Conservation (phyloP, 345 rosid genomes). For the Eutrema yunnanense region DNA sequence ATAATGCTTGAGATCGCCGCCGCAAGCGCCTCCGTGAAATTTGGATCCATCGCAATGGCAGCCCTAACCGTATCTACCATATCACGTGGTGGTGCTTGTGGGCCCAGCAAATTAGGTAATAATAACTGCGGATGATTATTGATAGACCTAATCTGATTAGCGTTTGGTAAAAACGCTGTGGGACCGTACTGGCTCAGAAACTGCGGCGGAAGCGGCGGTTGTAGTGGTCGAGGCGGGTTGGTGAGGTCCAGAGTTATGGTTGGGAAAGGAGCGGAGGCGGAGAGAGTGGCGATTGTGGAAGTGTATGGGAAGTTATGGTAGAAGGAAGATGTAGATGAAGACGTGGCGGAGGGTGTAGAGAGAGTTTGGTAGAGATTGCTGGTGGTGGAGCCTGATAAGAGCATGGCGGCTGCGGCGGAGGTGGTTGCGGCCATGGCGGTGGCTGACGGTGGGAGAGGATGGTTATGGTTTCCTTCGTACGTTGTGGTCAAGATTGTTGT, state of each 20-base stretch:
- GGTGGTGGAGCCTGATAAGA: conserved; percentile 66
- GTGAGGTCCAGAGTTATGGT: conserved; percentile 91
- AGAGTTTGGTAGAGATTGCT: conserved; percentile 49
- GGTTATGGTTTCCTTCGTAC: conserved; percentile 93
- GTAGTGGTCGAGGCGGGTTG: conserved; percentile 36
- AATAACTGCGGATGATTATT: conserved; percentile 8
- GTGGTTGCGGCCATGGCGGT: conserved; percentile 85
- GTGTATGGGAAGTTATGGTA: conserved; percentile 49
- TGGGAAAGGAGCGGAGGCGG: conserved; percentile 81
- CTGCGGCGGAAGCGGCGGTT: conserved; percentile 30
- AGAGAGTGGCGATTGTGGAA: conserved; percentile 75
- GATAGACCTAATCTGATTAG: conserved; percentile 22
- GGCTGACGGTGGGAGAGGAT: conserved; percentile 92
- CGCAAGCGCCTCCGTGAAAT: conserved; percentile 72
- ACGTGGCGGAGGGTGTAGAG: conserved; percentile 23
- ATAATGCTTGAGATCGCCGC: conserved; percentile 70
- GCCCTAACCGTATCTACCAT: conserved; percentile 66
- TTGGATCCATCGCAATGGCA: conserved; percentile 77
- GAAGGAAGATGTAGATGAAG: conserved; percentile 27
- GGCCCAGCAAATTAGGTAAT: conserved; percentile 17
- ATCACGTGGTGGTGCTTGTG: conserved; percentile 40
- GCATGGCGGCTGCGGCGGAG: conserved; percentile 87
- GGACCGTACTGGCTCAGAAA: conserved; percentile 22
- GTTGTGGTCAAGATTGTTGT: conserved; percentile 73
- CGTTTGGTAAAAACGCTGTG: conserved; percentile 19